These are phyloP conservation scores for Phytopythium delawarense DNA, from an alignment of 352 stramenopile genomes.

Conservation along the genomic window DNA sequence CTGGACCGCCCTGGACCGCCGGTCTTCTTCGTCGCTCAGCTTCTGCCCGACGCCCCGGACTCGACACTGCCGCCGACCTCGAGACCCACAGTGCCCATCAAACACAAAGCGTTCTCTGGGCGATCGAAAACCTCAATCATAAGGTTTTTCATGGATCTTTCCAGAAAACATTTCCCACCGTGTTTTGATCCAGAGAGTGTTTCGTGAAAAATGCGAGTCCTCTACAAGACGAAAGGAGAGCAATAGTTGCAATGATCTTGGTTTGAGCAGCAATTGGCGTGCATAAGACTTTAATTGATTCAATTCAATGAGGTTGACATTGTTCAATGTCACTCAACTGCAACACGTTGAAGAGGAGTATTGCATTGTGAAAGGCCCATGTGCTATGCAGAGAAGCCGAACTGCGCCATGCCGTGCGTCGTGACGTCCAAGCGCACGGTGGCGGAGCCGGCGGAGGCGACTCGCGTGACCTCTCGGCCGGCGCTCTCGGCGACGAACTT, in stretches of 20 bases:
- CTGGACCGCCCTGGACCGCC: not conserved
- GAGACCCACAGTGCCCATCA: constrained; percentile 1
- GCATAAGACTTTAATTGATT: too few relatives aligned
- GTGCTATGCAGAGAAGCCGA: constrained; percentile 29
- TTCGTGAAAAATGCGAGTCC: too few relatives aligned
- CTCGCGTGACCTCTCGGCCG: constrained; percentile 63
- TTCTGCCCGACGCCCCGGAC: not conserved
- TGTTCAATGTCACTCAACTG: not conserved
- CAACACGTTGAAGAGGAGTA: not conserved
- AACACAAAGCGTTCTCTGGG: not conserved
- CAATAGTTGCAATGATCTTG: not conserved
- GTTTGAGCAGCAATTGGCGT: not conserved
- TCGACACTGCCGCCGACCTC: not conserved
- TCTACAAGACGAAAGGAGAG: too few relatives aligned
- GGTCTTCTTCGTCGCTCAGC: not conserved
- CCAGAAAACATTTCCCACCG: not conserved
- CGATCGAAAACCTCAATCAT: not conserved
- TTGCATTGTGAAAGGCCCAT: not conserved
- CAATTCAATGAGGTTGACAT: too few relatives aligned
- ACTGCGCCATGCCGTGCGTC: constrained; percentile 50
- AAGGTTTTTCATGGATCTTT: constrained; percentile 1
- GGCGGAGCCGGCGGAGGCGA: constrained; percentile 49
- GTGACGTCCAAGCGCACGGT: constrained; percentile 62
- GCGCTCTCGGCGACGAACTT: constrained; percentile 74
- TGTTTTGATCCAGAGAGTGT: not conserved